phyloP scores from a whole-genome alignment of 306 rosid species.

The Hippophae tibetana region DNA sequence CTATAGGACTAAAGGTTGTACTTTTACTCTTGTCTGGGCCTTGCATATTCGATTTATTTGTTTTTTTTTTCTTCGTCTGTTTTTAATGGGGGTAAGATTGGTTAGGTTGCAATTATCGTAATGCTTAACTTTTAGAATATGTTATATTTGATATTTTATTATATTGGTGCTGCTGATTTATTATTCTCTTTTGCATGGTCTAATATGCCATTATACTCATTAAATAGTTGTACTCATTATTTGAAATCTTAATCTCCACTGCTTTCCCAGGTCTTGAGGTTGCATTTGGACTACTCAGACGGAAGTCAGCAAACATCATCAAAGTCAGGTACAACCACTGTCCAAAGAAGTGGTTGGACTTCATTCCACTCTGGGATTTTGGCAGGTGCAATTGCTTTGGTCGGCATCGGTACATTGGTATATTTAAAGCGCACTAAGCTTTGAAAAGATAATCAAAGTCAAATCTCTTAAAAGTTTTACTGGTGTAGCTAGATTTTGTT shows the following conservation, averaged over 20 bases:
- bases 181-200: background rate
- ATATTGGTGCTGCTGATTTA: background rate
- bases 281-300: constrained; percentile 60
- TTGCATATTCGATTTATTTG: constrained; percentile 9
- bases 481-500: background rate
- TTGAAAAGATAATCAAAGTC: constrained; percentile 7
- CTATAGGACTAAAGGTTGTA: constrained; percentile 61
- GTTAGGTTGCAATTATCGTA: background rate
- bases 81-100: background rate
- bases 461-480: background rate
- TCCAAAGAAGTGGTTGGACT: constrained; percentile 22
- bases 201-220: background rate
- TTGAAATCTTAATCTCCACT: constrained; percentile 3
- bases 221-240: background rate
- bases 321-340: constrained; percentile 13
- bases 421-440: constrained; percentile 59
- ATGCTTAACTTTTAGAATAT: background rate
- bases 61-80: background rate
- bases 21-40: constrained; percentile 10
- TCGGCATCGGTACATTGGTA: constrained; percentile 48
- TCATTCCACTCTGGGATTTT: constrained; percentile 34
- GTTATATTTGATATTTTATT: background rate
- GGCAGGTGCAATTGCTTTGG: constrained; percentile 50
- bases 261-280: constrained; percentile 56
- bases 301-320: constrained; percentile 19